Base-by-base conservation (phyloP, 2,329 filamentous ascomycete genomes). In the Gnomoniopsis sp. region DNA sequence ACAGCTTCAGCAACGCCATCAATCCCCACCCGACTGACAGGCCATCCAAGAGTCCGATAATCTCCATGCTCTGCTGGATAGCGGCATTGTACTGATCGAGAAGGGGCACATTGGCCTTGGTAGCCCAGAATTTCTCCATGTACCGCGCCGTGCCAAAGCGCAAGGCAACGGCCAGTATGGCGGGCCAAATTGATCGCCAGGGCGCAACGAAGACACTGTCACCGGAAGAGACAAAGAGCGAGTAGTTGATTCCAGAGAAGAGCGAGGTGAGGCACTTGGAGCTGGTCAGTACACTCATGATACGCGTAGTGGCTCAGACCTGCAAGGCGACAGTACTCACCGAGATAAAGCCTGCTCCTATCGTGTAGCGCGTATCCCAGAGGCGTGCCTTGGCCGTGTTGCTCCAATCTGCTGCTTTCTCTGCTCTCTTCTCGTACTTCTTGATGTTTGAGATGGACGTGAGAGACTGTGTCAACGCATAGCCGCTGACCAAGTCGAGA, bases 381-480 rank as follows among this genome's bases (percentile, higher is more conserved):
- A 71, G 62, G 7, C 63, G 61, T 43, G 67, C 66, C 55, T 67
- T 63, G 1, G 67, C 68, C 1, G 60, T 58, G 23, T 54, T 61
- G 62, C 68, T 71, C 69, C 69, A 71, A 11, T 69, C 65, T 8
- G 68, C 69, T 3, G 68, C 68, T 56, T 65, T 67, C 52, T 69
- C 57, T 22, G 65, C 68, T 22, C 68, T 66, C 3, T 58, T 55
- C 50, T 71, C 68, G 62, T 71, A 71, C 21, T 62, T 66, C 15
- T 56, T 65, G 17, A 71, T 63, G 49, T 66, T 68, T 6, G 65
- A 61, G 44, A 70, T 69, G 3, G 68, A 69, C 33, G 62, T 58
- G 6, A 59, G 34, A 19, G 69, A 69, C 34, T 67, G 60, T 8
- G 44, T 57, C 23, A 67, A 54, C 6, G 64, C 63, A 55, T 64